These are phyloP conservation scores for Suillus discolor DNA, from an alignment of 768 basidiomycete genomes.

Conservation along the genomic window DNA sequence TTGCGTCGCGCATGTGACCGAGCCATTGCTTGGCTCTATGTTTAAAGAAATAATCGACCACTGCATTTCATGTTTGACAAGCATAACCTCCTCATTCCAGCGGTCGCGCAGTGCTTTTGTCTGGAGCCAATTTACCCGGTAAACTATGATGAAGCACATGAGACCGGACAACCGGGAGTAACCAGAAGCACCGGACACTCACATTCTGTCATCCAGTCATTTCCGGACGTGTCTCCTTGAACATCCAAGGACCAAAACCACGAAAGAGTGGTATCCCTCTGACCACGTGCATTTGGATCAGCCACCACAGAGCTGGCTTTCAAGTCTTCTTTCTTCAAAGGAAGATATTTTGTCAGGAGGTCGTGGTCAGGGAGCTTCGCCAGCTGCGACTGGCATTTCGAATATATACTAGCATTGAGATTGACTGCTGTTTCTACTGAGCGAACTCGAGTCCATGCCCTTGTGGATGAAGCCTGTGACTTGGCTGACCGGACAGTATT, in stretches of 20 bases:
- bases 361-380: background rate
- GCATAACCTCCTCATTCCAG: constrained; percentile 8
- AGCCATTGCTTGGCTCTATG: background rate
- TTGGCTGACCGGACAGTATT: constrained; percentile 4
- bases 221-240: background rate
- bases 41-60: background rate
- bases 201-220: constrained; percentile 17
- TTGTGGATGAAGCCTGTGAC: background rate
- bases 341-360: constrained; percentile 1
- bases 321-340: constrained; percentile 5
- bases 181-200: background rate
- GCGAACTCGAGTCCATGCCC: constrained; percentile 7
- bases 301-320: constrained; percentile 7
- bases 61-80: constrained; percentile 3
- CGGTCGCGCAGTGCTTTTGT: background rate
- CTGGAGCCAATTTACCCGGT: constrained; percentile 11
- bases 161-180: background rate
- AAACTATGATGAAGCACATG: background rate
- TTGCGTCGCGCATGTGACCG: background rate
- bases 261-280: constrained; percentile 2
- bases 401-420: constrained; percentile 9
- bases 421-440: background rate
- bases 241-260: constrained; percentile 17
- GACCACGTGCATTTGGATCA: constrained; percentile 8
- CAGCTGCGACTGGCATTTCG: background rate